A percentile compares a stretch with the other conserved stretches of the same genome.
These are phyloP conservation scores for Rutidosis leptorrhynchoides DNA, from an alignment of 129 eudicot genomes.

Conservation along the genomic window DNA sequence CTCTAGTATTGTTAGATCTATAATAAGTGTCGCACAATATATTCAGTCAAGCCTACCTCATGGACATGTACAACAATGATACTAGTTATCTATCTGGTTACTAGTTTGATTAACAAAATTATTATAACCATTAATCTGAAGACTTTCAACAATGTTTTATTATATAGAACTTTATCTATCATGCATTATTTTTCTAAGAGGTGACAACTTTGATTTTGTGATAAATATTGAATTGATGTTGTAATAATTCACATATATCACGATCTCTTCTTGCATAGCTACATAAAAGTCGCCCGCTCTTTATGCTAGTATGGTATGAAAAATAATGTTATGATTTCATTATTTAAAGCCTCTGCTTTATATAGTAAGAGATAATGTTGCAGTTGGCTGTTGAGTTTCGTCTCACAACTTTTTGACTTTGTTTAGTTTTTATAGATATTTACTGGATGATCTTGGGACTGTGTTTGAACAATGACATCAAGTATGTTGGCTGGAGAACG, in stretches of 20 bases:
- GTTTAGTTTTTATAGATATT: slow-evolving; percentile 36
- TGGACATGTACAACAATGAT: not conserved
- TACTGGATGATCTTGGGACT: slow-evolving; percentile 68
- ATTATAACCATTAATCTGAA: not conserved
- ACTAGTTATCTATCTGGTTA: not conserved
- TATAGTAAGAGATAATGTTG: too few species aligned
- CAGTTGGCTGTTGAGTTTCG: too few species aligned
- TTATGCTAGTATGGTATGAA: slow-evolving; percentile 13
- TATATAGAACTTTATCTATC: too few species aligned
- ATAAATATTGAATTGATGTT: too few species aligned
- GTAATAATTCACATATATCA: not conserved
- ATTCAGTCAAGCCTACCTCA: not conserved
- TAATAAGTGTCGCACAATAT: not conserved
- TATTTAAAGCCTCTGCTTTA: too few species aligned
- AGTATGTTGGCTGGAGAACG: slow-evolving; percentile 89
- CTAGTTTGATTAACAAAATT: not conserved
- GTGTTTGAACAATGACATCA: slow-evolving; percentile 65
- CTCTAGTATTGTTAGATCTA: not conserved
- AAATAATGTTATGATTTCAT: not conserved
- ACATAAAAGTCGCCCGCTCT: not conserved
- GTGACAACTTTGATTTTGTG: too few species aligned
- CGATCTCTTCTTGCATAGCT: not conserved
- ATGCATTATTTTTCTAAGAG: too few species aligned
- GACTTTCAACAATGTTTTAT: too few species aligned
- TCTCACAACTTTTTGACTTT: too few species aligned